Conservation (phyloP, 768 basidiomycete species). For the Lactifluus subvellereus region DNA sequence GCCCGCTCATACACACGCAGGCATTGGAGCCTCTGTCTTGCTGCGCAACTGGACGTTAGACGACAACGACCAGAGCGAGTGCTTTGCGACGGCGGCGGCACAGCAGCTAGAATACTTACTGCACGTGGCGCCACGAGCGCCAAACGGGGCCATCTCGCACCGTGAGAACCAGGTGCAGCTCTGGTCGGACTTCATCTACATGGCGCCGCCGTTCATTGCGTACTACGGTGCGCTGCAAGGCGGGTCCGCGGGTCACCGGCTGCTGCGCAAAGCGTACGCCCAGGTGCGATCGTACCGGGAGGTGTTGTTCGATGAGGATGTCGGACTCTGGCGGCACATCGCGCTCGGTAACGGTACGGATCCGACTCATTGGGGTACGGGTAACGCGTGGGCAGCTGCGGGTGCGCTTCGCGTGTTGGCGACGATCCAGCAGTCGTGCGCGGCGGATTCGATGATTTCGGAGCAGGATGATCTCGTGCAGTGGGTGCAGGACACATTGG, state of each 20-base stretch:
- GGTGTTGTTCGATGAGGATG: conserved; percentile 38
- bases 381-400: conserved; percentile 68
- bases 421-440: conserved; percentile 43
- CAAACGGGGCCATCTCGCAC: conserved; percentile 56
- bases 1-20: conserved; percentile 26
- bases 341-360: conserved; percentile 43
- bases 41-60: conserved; percentile 49
- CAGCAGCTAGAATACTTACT: conserved; percentile 48
- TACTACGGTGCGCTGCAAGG: conserved; percentile 50
- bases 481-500: conserved; percentile 51
- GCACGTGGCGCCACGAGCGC: conserved; percentile 38
- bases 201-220: conserved; percentile 63
- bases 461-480: conserved; percentile 41
- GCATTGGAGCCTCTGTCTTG: conserved; percentile 46
- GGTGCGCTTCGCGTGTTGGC: conserved; percentile 59
- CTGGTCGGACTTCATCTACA: conserved; percentile 56
- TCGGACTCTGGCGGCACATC: conserved; percentile 54
- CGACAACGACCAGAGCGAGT: conserved; percentile 30
- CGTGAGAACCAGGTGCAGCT: conserved; percentile 47
- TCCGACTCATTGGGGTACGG: conserved; percentile 52
- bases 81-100: conserved; percentile 38
- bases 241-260: conserved; percentile 30
- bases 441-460: conserved; percentile 32
- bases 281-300: conserved; percentile 53
- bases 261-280: conserved; percentile 48